Conservation (phyloP, 2,329 filamentous ascomycete species). For the Colletotrichum lini region DNA sequence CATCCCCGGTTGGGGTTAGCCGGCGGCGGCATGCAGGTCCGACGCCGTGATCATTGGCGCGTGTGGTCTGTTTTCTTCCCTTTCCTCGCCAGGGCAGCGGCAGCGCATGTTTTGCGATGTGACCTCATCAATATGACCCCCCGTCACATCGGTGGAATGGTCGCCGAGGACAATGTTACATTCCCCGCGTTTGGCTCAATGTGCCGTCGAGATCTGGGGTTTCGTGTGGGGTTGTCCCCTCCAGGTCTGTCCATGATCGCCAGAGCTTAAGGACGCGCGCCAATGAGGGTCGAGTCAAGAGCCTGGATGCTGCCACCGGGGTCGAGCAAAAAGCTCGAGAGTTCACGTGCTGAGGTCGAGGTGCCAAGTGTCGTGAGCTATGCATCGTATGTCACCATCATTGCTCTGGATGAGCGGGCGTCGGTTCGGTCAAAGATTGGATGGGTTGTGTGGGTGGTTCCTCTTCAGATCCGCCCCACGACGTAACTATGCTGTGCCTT, state of each 20-base stretch:
- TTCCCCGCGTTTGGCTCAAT: slow-evolving; percentile 25
- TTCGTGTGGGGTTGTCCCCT: slow-evolving; percentile 28
- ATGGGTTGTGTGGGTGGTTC: not conserved
- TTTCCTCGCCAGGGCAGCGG: slow-evolving; percentile 1
- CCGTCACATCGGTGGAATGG: slow-evolving; percentile 28
- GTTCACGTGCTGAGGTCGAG: slow-evolving; percentile 26
- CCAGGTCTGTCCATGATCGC: slow-evolving; percentile 1
- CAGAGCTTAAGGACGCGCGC: slow-evolving; percentile 28
- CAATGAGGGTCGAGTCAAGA: slow-evolving; percentile 7
- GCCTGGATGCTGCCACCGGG: slow-evolving; percentile 15
- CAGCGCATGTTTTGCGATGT: slow-evolving; percentile 7
- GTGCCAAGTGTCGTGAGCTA: not conserved
- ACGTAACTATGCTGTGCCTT: not conserved
- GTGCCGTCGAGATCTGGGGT: slow-evolving; percentile 40
- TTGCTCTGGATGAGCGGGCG: not conserved
- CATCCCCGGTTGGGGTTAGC: slow-evolving; percentile 24
- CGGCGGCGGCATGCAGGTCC: slow-evolving; percentile 27
- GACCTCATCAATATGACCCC: slow-evolving; percentile 33
- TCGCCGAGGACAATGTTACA: slow-evolving; percentile 31
- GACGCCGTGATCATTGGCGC: slow-evolving; percentile 32
- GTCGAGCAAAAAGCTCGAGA: not conserved
- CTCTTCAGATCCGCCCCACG: not conserved
- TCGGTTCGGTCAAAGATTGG: not conserved
- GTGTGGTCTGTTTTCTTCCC: slow-evolving; percentile 11
- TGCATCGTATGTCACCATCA: not conserved